Percentiles rank a stretch among this genome's conserved stretches.
These are phyloP conservation scores for Curvularia sp. DNA, from an alignment of 2,329 filamentous ascomycete species.

Conservation along the genomic window DNA sequence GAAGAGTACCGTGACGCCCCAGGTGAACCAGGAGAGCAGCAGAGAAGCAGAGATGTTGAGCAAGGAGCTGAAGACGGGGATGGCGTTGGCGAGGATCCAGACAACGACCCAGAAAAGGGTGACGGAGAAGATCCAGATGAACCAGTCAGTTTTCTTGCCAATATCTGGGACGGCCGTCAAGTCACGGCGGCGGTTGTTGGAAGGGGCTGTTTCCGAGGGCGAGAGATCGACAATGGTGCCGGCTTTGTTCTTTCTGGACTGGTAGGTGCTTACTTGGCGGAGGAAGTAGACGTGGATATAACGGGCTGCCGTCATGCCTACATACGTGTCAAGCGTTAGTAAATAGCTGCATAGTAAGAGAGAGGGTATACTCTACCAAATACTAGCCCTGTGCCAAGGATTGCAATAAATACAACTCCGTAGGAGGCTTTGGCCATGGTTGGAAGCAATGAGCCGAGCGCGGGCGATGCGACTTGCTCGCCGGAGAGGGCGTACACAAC, in stretches of 20 bases:
- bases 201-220: constrained; percentile 5
- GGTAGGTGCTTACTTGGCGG: constrained; percentile 26
- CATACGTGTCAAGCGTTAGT: no score
- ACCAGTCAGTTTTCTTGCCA: constrained; percentile 29
- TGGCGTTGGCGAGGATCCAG: constrained; percentile 41
- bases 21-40: constrained; percentile 39
- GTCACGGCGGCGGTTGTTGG: constrained; percentile 26
- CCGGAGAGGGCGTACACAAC: constrained; percentile 37
- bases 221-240: constrained; percentile 8
- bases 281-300: constrained; percentile 37
- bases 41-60: constrained; percentile 38
- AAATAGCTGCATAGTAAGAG: background rate
- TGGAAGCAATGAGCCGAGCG: constrained; percentile 31
- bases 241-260: constrained; percentile 21
- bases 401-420: constrained; percentile 30
- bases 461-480: constrained; percentile 36
- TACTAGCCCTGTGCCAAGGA: constrained; percentile 36
- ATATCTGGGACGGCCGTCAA: constrained; percentile 23
- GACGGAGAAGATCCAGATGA: constrained; percentile 34
- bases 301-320: constrained; percentile 29
- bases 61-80: constrained; percentile 38
- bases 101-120: constrained; percentile 37
- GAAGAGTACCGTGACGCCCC: constrained; percentile 40
- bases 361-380: constrained; percentile 16
- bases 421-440: constrained; percentile 37